These are phyloP conservation scores for Populus hybrid DNA, from an alignment of 441 rosid genomes.

Conservation along the genomic window DNA sequence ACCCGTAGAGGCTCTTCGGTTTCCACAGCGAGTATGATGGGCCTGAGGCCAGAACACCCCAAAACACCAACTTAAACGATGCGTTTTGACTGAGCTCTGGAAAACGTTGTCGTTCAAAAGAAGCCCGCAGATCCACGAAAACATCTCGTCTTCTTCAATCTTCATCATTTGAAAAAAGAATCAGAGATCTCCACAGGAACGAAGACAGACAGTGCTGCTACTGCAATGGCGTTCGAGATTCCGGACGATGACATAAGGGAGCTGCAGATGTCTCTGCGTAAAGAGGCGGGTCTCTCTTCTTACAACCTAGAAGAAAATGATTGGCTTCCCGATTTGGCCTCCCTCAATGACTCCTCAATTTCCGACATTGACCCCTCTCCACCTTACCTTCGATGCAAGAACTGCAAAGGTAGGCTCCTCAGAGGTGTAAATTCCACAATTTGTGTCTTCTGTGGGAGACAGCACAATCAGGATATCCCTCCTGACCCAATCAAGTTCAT, in stretches of 20 bases:
- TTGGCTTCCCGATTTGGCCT: conserved; percentile 40
- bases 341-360: conserved; percentile 45
- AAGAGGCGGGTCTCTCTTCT: conserved; percentile 51
- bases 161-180: not conserved
- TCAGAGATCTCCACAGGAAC: not conserved
- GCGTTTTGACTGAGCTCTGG: not conserved
- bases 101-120: not conserved
- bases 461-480: conserved; percentile 37
- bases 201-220: not conserved
- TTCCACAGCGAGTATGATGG: not conserved
- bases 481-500: conserved; percentile 70
- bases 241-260: conserved; percentile 55
- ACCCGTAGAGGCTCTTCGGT: not conserved
- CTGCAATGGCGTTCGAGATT: conserved; percentile 53
- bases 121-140: not conserved
- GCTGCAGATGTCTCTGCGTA: conserved; percentile 62
- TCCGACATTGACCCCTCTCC: conserved; percentile 62
- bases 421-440: conserved; percentile 54
- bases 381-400: conserved; percentile 56
- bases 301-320: conserved; percentile 41
- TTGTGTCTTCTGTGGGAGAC: conserved; percentile 81
- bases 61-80: not conserved
- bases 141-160: not conserved
- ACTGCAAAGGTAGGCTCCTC: conserved; percentile 65
- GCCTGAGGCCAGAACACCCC: not conserved